phyloP scores from a whole-genome alignment of 2,329 filamentous ascomycete species.

The Penicillium sp. region DNA sequence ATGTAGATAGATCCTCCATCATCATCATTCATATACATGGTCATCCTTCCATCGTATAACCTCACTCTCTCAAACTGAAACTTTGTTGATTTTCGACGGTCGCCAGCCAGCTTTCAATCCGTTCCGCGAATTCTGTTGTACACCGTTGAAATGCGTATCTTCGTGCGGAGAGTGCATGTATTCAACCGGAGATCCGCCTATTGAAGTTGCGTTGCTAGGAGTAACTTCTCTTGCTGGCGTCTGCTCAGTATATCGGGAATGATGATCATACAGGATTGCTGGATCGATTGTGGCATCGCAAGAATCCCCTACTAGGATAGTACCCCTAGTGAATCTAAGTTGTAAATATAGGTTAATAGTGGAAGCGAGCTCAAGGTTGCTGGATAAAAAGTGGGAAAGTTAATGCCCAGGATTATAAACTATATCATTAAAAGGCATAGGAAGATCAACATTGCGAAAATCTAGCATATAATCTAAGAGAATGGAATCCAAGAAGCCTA shows the following conservation, averaged over 20 bases:
- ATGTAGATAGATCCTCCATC: too few relatives aligned
- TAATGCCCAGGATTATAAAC: background rate
- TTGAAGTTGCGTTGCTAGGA: background rate
- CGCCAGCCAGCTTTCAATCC: background rate
- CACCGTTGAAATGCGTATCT: background rate
- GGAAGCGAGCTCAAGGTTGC: background rate
- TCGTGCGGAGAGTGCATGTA: background rate
- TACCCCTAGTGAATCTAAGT: background rate
- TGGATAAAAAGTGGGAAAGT: background rate
- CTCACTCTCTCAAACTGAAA: too few relatives aligned
- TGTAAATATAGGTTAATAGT: background rate
- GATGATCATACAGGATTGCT: background rate
- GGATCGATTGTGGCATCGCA: background rate
- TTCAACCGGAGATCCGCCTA: background rate
- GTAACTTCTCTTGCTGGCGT: background rate
- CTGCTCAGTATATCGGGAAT: background rate
- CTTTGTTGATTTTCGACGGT: too few relatives aligned
- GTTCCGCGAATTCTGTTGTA: background rate
- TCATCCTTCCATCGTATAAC: too few relatives aligned
- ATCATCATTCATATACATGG: too few relatives aligned
- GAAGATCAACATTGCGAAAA: background rate
- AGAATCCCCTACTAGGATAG: background rate
- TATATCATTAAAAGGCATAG: background rate
- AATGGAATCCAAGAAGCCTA: background rate
- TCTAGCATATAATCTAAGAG: background rate